These are phyloP conservation scores for Nicotiana paniculata DNA, from an alignment of 257 asterid genomes.

Conservation along the genomic window DNA sequence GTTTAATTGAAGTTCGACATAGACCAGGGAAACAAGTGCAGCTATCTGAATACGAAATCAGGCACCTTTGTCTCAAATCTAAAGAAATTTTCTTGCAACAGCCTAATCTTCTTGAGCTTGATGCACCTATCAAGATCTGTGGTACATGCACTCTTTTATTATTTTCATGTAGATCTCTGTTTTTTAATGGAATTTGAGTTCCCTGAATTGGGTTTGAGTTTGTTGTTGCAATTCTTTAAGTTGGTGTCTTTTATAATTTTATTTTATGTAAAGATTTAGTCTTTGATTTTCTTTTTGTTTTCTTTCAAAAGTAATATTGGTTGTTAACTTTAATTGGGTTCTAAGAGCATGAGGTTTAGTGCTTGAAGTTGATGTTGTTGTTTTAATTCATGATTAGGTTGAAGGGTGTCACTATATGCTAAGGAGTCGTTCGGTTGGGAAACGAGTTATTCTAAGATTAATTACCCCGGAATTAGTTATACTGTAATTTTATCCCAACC, in stretches of 20 bases:
- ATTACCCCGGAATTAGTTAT: too few relatives aligned
- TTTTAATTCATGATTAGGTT: not conserved
- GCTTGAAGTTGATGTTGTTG: not conserved
- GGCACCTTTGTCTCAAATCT: constrained; percentile 62
- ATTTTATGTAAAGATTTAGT: not conserved
- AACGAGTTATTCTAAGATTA: too few relatives aligned
- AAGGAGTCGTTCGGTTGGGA: too few relatives aligned
- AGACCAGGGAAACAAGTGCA: constrained; percentile 83
- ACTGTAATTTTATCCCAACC: too few relatives aligned
- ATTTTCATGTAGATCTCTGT: too few relatives aligned
- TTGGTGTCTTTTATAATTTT: not conserved
- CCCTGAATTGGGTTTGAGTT: not conserved
- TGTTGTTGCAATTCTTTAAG: not conserved
- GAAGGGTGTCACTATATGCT: too few relatives aligned
- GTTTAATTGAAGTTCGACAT: constrained; percentile 73
- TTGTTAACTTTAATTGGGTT: not conserved
- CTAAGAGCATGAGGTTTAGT: not conserved
- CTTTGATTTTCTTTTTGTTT: not conserved
- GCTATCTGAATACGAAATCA: constrained; percentile 82
- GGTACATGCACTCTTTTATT: constrained; percentile 28
- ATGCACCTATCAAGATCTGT: constrained; percentile 89
- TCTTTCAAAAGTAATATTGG: not conserved
- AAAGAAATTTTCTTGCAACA: constrained; percentile 64
- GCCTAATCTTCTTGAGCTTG: constrained; percentile 93
- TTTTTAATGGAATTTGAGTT: not conserved